Conservation (phyloP, 495 filamentous ascomycete species). For the Penicillium pulvis region DNA sequence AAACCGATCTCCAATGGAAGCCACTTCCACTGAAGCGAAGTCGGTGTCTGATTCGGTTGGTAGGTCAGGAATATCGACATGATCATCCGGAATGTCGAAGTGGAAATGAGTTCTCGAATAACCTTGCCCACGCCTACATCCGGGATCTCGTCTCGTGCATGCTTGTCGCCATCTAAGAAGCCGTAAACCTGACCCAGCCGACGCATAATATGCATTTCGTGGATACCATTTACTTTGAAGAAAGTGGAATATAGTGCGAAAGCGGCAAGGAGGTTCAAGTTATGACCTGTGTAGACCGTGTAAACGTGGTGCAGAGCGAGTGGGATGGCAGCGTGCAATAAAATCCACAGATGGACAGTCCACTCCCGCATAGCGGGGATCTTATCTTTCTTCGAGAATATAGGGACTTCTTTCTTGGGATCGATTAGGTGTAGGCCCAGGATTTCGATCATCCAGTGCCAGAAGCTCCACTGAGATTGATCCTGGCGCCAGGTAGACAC, state of each 20-base stretch:
- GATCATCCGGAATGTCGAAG: slow-evolving; percentile 24
- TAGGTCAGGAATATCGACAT: slow-evolving; percentile 31
- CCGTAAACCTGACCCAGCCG: slow-evolving; percentile 29
- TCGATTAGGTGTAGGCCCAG: slow-evolving; percentile 28
- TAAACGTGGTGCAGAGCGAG: slow-evolving; percentile 29
- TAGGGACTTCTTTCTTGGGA: slow-evolving; percentile 17
- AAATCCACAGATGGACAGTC: slow-evolving; percentile 31
- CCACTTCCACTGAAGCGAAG: slow-evolving; percentile 25
- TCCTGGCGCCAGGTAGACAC: slow-evolving; percentile 32
- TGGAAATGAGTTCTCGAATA: slow-evolving; percentile 27
- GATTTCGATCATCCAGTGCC: slow-evolving; percentile 29
- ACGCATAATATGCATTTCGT: slow-evolving; percentile 30
- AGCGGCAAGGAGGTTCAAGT: slow-evolving; percentile 16
- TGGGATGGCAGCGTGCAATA: slow-evolving; percentile 25
- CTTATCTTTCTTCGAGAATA: slow-evolving; percentile 30
- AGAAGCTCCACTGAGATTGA: slow-evolving; percentile 24
- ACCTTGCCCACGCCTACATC: slow-evolving; percentile 31
- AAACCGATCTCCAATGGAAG: slow-evolving; percentile 30
- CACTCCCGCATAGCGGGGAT: slow-evolving; percentile 27
- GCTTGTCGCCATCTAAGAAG: slow-evolving; percentile 34
- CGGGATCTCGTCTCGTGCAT: slow-evolving; percentile 31
- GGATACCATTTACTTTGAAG: slow-evolving; percentile 29
- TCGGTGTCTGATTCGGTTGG: slow-evolving; percentile 37
- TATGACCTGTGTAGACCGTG: slow-evolving; percentile 17
- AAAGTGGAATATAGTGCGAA: slow-evolving; percentile 27